Evolutionary conservation across 1,139 yeast genomes (phyloP), one percentile per base, ranked within the genome.

Genomic region (Taphrina flavorubra): DNA sequence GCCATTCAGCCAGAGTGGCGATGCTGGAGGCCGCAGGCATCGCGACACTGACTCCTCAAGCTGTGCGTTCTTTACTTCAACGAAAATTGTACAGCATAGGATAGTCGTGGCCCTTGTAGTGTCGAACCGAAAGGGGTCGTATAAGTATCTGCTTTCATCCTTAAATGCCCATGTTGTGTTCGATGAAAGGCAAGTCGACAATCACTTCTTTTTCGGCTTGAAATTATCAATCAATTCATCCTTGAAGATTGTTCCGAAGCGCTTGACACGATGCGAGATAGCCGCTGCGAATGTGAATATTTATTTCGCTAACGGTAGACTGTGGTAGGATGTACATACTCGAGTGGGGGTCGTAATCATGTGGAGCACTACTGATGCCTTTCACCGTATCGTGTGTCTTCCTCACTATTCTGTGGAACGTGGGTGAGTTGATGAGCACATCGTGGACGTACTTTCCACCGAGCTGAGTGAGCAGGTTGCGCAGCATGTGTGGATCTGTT

Each of bases 401-500:
- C 55, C 59, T 46, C 31, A 63, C 67, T 7, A 57, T 57, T 20
- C 47, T 42, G 61, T 53, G 61, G 37, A 63, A 63, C 14, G 67
- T 63, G 6, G 67, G 67, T 5, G 67, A 63, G 13, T 57, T 53
- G 56, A 63, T 57, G 6, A 63, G 67, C 1, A 55, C 44, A 18
- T 63, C 67, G n/a, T 63, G 67, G 14, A 63, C 61, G 47, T 44
- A 57, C 36, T 63, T 56, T 16, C 61, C 67, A 37, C 67, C 67
- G 8, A 63, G 56, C 11, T 63, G 59, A 3, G 61, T 53, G 39
- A 63, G 61, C 34, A 63, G 34, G 2, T 56, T 56, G 31, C 61
- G 31, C 20, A 63, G 18, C 46, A 55, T 57, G 47, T 6, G 16
- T 39, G 6, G 42, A 39, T 10, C n/a, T 39, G 42, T 39, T 7